Evolutionary conservation across 306 rosid species (phyloP).

Genomic region (Prunus fruticosa): DNA sequence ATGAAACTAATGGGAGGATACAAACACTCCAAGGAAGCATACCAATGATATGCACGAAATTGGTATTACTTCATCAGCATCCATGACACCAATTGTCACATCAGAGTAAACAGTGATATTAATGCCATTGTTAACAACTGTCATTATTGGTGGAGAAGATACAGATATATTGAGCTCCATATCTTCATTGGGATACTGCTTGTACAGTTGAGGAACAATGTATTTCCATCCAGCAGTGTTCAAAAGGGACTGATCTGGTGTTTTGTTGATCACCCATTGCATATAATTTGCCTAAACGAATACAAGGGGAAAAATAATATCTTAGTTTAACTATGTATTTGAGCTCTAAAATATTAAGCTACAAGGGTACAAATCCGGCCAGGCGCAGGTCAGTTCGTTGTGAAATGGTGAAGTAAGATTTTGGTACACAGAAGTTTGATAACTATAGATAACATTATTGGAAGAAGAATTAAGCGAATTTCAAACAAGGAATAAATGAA

Average conservation of each 20-base stretch:
- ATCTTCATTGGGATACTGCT: conserved; percentile 65
- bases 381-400: background rate
- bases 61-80: conserved; percentile 54
- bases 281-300: conserved; percentile 41
- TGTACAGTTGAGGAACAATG: conserved; percentile 75
- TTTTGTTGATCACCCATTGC: conserved; percentile 58
- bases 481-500: background rate
- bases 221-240: conserved; percentile 77
- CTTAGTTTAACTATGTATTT: background rate
- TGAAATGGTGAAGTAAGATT: background rate
- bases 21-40: conserved; percentile 28
- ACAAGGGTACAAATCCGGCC: background rate
- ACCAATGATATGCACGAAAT: conserved; percentile 81
- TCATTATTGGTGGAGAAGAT: conserved; percentile 63
- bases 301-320: background rate
- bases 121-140: conserved; percentile 42
- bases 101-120: conserved; percentile 39
- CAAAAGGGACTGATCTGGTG: conserved; percentile 53
- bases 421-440: background rate
- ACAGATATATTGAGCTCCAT: conserved; percentile 56
- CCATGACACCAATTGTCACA: conserved; percentile 52
- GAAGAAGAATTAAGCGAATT: background rate
- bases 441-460: background rate
- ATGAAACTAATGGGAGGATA: background rate
- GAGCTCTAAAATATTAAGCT: background rate